Evolutionary conservation across 2,329 filamentous ascomycete genomes (phyloP).

Genomic region (Lachnum nothofagi): DNA sequence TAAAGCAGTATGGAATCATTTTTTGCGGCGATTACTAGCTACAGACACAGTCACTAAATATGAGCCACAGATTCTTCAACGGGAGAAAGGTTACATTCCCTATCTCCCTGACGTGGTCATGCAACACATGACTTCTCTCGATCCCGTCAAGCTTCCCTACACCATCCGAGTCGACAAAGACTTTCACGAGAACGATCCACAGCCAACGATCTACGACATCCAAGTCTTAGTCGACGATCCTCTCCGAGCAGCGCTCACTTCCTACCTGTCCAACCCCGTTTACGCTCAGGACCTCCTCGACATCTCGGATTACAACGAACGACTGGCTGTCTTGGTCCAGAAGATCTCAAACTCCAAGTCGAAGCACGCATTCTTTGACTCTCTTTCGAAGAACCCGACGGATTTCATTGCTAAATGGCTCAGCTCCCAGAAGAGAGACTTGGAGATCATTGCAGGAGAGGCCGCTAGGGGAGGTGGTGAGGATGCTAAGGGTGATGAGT

Average conservation of each 20-base stretch:
- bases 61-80: slow-evolving; percentile 58
- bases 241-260: slow-evolving; percentile 60
- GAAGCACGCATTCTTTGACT: slow-evolving; percentile 81
- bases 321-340: slow-evolving; percentile 77
- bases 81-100: slow-evolving; percentile 78
- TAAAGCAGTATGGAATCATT: slow-evolving; percentile 56
- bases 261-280: slow-evolving; percentile 63
- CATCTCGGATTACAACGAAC: slow-evolving; percentile 74
- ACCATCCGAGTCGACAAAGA: slow-evolving; percentile 88
- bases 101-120: slow-evolving; percentile 75
- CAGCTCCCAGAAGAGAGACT: slow-evolving; percentile 69
- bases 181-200: slow-evolving; percentile 63
- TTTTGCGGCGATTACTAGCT: neutral
- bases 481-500: slow-evolving; percentile 57
- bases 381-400: slow-evolving; percentile 74
- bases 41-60: slow-evolving; percentile 1
- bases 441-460: slow-evolving; percentile 29
- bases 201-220: slow-evolving; percentile 84
- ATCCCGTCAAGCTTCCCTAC: slow-evolving; percentile 79
- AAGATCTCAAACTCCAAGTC: slow-evolving; percentile 79
- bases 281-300: slow-evolving; percentile 70
- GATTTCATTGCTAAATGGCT: slow-evolving; percentile 84
- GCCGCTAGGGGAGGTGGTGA: slow-evolving; percentile 51
- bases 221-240: slow-evolving; percentile 81
- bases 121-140: slow-evolving; percentile 70